phyloP scores from a whole-genome alignment of 345 rosid species.

The Euclidium syriacum region DNA sequence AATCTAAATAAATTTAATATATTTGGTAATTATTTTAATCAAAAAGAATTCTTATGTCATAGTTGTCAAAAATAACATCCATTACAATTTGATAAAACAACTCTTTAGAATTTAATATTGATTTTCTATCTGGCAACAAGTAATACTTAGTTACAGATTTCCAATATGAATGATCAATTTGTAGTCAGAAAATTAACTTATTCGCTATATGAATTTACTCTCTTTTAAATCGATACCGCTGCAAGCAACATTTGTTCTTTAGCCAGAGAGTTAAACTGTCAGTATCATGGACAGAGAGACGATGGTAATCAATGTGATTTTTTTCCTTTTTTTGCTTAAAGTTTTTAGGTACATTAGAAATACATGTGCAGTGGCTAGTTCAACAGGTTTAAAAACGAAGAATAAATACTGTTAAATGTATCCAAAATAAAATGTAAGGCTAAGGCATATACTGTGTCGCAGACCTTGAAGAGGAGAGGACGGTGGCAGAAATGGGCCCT shows the following conservation, averaged over 20 bases:
- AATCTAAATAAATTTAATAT: too few species aligned
- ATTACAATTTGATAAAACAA: too few species aligned
- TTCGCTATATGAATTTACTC: not conserved
- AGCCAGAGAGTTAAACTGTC: constrained; percentile 34
- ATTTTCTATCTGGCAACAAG: not conserved
- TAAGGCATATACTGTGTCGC: constrained; percentile 26
- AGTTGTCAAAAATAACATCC: too few species aligned
- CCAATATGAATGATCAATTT: constrained; percentile 1
- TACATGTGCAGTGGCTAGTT: not conserved
- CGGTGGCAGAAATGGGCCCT: constrained; percentile 31
- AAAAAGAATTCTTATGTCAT: too few species aligned
- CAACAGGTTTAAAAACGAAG: not conserved
- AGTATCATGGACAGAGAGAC: constrained; percentile 26
- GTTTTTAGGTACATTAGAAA: constrained; percentile 13
- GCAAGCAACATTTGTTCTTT: constrained; percentile 33
- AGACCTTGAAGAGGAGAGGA: constrained; percentile 33
- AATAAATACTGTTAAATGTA: constrained; percentile 2
- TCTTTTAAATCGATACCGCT: not conserved
- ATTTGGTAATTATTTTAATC: too few species aligned
- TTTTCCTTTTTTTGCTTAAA: constrained; percentile 4
- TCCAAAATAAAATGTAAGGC: constrained; percentile 12
- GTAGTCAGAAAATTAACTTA: not conserved
- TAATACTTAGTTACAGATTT: constrained; percentile 4
- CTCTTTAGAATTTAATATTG: not conserved
- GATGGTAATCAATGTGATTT: constrained; percentile 20